These are phyloP conservation scores for Syzygium grande DNA, from an alignment of 345 rosid species.

Conservation along the genomic window DNA sequence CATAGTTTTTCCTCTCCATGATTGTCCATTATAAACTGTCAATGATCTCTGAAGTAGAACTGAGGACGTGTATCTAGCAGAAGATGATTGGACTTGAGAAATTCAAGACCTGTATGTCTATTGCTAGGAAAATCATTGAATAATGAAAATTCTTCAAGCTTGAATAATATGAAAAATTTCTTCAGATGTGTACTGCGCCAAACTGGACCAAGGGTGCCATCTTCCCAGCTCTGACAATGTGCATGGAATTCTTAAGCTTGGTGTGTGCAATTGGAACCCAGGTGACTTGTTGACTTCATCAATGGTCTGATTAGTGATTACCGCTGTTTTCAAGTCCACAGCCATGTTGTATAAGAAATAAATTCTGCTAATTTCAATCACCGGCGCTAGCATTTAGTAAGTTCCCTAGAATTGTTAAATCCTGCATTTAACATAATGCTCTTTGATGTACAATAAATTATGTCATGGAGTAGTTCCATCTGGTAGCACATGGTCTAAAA, in stretches of 20 bases:
- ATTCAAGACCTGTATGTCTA: not conserved
- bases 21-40: not conserved
- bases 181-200: not conserved
- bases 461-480: not conserved
- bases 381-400: not conserved
- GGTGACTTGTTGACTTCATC: too few species aligned
- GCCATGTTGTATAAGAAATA: not conserved
- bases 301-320: not conserved
- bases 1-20: not conserved
- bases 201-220: not conserved
- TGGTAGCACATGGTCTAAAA: not conserved
- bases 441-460: too few species aligned
- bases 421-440: too few species aligned
- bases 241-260: not conserved
- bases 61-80: not conserved
- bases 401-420: not conserved
- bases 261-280: too few species aligned
- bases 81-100: not conserved
- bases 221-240: not conserved
- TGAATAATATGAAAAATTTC: not conserved
- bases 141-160: not conserved
- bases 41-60: not conserved
- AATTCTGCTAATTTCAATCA: not conserved
- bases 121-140: not conserved
- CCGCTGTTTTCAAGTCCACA: not conserved